A percentile compares a stretch with the other conserved stretches of the same genome.
These are phyloP conservation scores for Vaccinium vitisidaea DNA, from an alignment of 148 eudicot genomes.

Conservation along the genomic window DNA sequence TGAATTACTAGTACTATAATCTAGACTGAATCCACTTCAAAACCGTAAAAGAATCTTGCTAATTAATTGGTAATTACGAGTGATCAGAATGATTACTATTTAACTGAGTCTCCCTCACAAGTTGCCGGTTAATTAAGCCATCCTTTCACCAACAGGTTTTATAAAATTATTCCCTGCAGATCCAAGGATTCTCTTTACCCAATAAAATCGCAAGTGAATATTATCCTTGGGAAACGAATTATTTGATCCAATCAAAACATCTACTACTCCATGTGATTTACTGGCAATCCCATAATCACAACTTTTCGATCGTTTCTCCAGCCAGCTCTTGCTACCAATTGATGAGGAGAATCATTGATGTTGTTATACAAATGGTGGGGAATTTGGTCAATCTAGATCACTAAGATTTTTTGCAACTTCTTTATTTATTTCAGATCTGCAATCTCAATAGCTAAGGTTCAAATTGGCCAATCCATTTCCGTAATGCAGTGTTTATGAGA, in stretches of 20 bases:
- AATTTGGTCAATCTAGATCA: neutral
- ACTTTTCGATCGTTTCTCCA: neutral
- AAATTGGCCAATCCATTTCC: no score
- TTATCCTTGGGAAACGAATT: neutral
- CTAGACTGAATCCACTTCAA: neutral
- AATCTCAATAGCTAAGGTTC: neutral
- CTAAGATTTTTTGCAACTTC: neutral
- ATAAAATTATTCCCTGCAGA: neutral
- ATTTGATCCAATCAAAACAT: neutral
- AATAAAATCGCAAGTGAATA: neutral
- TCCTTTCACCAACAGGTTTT: neutral
- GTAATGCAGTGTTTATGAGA: neutral
- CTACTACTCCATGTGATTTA: constrained; percentile 1
- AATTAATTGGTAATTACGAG: neutral
- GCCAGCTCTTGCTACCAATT: neutral
- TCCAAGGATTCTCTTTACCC: neutral
- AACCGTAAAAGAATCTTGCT: neutral
- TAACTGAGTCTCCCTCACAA: neutral
- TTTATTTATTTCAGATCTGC: neutral
- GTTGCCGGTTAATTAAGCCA: neutral
- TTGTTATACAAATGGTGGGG: neutral
- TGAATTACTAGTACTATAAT: neutral
- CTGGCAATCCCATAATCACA: neutral
- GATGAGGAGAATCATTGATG: neutral
- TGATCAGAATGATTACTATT: neutral